Conservation (phyloP, 192 early-diverging fungal species). For the Backusella circina region DNA sequence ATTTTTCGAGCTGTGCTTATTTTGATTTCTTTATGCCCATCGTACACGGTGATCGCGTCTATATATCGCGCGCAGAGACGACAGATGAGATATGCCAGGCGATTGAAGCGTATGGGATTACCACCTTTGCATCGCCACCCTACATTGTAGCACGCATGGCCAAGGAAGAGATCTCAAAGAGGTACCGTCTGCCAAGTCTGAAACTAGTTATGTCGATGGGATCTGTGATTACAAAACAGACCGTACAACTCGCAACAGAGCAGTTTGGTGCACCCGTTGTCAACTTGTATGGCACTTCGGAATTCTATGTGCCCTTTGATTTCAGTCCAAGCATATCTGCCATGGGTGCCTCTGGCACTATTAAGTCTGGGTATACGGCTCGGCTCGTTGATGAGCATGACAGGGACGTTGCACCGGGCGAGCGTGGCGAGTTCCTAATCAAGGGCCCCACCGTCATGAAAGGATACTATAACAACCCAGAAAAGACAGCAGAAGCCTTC, state of each 20-base stretch:
- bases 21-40: background rate
- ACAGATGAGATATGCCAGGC: slow-evolving; percentile 10
- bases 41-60: background rate
- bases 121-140: background rate
- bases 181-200: background rate
- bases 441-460: slow-evolving; percentile 42
- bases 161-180: background rate
- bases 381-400: slow-evolving; percentile 40
- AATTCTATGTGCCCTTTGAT: background rate
- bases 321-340: background rate
- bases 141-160: background rate
- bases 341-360: slow-evolving; percentile 31
- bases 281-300: background rate
- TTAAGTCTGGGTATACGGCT: slow-evolving; percentile 30
- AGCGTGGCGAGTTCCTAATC: slow-evolving; percentile 51
- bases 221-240: background rate
- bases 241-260: background rate
- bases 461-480: slow-evolving; percentile 41
- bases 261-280: background rate
- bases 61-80: slow-evolving; percentile 1
- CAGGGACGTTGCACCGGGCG: slow-evolving; percentile 24
- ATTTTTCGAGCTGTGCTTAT: background rate
- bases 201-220: slow-evolving; percentile 8
- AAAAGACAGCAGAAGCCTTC: slow-evolving; percentile 36
- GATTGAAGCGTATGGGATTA: background rate